Conservation (phyloP, 345 rosid genomes). For the Noccaea caerulescens region DNA sequence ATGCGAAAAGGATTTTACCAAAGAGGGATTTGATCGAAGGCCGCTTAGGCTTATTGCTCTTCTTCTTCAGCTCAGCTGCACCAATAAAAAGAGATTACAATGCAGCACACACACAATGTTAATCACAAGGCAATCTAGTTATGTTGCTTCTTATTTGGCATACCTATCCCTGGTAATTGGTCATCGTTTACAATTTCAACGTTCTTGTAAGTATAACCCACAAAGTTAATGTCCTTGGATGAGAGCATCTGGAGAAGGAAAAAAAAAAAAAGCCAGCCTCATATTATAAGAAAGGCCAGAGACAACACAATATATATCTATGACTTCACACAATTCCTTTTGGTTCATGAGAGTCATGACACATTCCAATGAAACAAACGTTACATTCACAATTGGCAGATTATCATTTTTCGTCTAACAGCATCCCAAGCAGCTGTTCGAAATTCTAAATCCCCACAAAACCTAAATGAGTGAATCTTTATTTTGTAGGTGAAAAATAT, state of each 20-base stretch:
- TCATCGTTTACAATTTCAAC: constrained; percentile 89
- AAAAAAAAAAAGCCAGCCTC: constrained; percentile 4
- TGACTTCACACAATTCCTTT: neutral
- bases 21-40: constrained; percentile 95
- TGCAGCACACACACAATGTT: neutral
- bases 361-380: constrained; percentile 5
- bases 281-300: neutral
- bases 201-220: constrained; percentile 97
- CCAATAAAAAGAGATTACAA: constrained; percentile 18
- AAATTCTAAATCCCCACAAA: neutral
- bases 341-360: neutral
- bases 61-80: constrained; percentile 92
- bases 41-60: constrained; percentile 83
- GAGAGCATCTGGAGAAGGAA: constrained; percentile 84
- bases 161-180: constrained; percentile 97
- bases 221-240: constrained; percentile 93
- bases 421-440: neutral
- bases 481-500: neutral
- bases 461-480: no score
- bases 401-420: neutral
- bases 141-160: constrained; percentile 19
- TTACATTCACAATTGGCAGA: neutral
- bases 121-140: constrained; percentile 9
- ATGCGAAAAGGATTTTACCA: constrained; percentile 54
- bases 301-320: neutral